Percentiles rank a stretch among this genome's conserved stretches.
Conservation (phyloP, 441 rosid species). For the Corymbia citriodora region DNA sequence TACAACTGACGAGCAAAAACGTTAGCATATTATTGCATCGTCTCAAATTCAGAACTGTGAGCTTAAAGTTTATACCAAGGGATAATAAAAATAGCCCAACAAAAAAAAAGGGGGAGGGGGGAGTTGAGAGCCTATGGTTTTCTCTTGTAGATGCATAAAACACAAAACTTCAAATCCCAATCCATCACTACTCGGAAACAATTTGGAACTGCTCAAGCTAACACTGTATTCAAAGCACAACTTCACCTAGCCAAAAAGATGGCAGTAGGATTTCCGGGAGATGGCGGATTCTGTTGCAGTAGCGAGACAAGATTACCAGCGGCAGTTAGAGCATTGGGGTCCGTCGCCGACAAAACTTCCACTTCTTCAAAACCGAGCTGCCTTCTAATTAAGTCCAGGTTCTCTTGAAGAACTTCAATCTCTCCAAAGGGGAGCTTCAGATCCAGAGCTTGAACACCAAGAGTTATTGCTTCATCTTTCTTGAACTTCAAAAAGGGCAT, state of each 20-base stretch:
- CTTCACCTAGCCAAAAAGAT: constrained; percentile 54
- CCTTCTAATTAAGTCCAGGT: constrained; percentile 69
- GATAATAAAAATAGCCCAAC: not conserved
- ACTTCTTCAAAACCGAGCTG: constrained; percentile 71
- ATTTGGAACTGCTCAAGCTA: not conserved
- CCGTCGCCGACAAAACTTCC: constrained; percentile 41
- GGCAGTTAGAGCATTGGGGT: constrained; percentile 33
- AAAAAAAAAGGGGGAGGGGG: not conserved
- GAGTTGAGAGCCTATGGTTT: not conserved
- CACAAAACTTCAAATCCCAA: not conserved
- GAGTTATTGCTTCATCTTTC: constrained; percentile 62
- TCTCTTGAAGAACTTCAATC: constrained; percentile 68
- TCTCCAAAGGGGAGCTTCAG: constrained; percentile 85
- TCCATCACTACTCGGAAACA: not conserved
- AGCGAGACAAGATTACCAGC: constrained; percentile 51
- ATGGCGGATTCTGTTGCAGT: constrained; percentile 62
- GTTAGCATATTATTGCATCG: not conserved
- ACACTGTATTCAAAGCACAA: not conserved
- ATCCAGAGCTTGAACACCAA: constrained; percentile 72
- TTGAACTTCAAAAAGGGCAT: constrained; percentile 93
- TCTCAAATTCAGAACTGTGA: not conserved
- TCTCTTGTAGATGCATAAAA: not conserved
- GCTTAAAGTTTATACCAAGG: not conserved
- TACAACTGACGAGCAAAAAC: not conserved
- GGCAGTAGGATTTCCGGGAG: constrained; percentile 83